phyloP scores from a whole-genome alignment of 805 yeast genomes.

The Candida quercuum region DNA sequence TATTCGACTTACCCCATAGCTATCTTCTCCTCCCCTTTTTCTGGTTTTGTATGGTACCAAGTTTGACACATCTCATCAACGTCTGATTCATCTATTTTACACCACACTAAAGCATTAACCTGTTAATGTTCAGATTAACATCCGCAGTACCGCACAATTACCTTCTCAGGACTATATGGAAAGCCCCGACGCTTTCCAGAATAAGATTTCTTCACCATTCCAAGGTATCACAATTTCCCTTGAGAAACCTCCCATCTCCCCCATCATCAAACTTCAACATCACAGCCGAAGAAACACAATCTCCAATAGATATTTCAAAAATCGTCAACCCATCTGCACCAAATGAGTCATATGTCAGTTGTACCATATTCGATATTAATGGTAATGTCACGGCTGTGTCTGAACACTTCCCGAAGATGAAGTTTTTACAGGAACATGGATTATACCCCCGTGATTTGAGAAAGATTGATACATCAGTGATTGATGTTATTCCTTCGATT shows the following conservation, averaged over 20 bases:
- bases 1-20: no score
- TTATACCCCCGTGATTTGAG: conserved; percentile 83
- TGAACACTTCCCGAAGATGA: conserved; percentile 71
- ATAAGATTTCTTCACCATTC: neutral
- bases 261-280: conserved; percentile 7
- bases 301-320: conserved; percentile 15
- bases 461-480: conserved; percentile 65
- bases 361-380: conserved; percentile 71
- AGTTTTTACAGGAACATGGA: conserved; percentile 66
- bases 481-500: conserved; percentile 86
- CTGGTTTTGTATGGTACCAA: no score
- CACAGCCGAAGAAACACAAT: conserved; percentile 7
- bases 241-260: conserved; percentile 1
- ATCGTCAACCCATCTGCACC: conserved; percentile 32
- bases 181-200: neutral
- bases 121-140: neutral
- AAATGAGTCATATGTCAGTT: conserved; percentile 49
- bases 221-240: no score
- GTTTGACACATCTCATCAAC: no score
- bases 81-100: no score
- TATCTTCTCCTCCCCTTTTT: no score
- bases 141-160: neutral
- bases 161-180: neutral
- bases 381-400: conserved; percentile 80
- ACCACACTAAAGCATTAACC: no score